Evolutionary conservation across 352 stramenopile species (phyloP), one percentile per base, ranked within the genome.

Genomic region (Pythium utonaiense): DNA sequence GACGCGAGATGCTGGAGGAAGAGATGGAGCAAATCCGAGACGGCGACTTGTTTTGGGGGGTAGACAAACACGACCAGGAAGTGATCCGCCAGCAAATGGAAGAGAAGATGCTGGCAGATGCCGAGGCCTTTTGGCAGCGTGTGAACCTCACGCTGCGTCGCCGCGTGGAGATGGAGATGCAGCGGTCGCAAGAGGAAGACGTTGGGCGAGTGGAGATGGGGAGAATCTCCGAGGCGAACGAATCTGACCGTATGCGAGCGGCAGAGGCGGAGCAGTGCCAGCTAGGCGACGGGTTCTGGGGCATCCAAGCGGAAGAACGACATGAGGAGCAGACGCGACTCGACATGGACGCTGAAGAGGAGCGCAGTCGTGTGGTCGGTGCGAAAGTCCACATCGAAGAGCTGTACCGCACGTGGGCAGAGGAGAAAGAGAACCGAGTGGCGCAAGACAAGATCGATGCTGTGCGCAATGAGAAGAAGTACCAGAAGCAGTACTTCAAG

Each of bases 211-310:
- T 58, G 16, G 57, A 78, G 31, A 42, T 21, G n/a, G 71, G 79
- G 30, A 17, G 55, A 0, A 47, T 73, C 13, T 51, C 56, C 3
- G 74, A 87, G 47, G 41, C 62, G 0, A 61, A 68, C 6, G 77
- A 72, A 48, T 50, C 60, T 0, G 53, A 70, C 19, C 63, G 58
- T 4, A 83, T 87, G 77, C 31, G 42, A 6, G 17, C 30, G 0
- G 68, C 83, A 53, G 79, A 87, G 44, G 27, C 38, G 12, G 47
- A 71, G 21, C 79, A 89, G 57, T 78, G 75, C n/a, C 50, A 59
- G 3, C 52, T 83, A 24, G 50, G 48, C n/a, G 79, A 89, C 30
- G 61, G 28, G 0, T 87, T 89, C 53, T 89, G 79, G 79, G 79
- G 79, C 1, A 86, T 87, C 21, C 67, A 89, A 40, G 73, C 75